These are phyloP conservation scores for Daldinia sp. DNA, from an alignment of 2,329 filamentous ascomycete species.

Conservation along the genomic window DNA sequence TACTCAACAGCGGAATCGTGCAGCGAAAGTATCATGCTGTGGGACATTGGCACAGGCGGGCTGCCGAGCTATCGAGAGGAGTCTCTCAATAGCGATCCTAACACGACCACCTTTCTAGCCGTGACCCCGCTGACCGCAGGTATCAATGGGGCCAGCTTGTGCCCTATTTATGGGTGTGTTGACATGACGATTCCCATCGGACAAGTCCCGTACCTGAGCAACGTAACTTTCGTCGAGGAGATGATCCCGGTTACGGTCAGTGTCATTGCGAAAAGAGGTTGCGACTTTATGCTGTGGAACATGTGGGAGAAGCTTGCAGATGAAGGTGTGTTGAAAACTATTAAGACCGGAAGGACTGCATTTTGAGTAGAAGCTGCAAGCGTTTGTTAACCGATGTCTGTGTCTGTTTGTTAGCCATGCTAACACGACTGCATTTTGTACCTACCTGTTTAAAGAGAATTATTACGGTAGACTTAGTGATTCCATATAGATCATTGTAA, in stretches of 20 bases:
- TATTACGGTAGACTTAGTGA: too few relatives aligned
- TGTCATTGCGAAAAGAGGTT: slow-evolving; percentile 57
- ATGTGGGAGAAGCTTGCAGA: slow-evolving; percentile 57
- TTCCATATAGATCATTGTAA: too few relatives aligned
- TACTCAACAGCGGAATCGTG: slow-evolving; percentile 54
- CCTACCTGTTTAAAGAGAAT: neutral
- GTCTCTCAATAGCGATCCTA: slow-evolving; percentile 50
- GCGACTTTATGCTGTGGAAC: slow-evolving; percentile 58
- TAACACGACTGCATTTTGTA: neutral
- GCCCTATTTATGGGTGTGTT: slow-evolving; percentile 54
- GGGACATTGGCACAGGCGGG: slow-evolving; percentile 58
- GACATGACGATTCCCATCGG: slow-evolving; percentile 59
- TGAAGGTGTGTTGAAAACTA: slow-evolving; percentile 53
- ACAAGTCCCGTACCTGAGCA: slow-evolving; percentile 56
- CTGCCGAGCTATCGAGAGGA: slow-evolving; percentile 55
- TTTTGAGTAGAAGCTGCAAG: slow-evolving; percentile 25
- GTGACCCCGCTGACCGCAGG: slow-evolving; percentile 49
- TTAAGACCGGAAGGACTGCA: slow-evolving; percentile 52
- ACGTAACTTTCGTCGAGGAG: slow-evolving; percentile 56
- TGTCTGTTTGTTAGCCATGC: neutral
- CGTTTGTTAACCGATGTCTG: neutral
- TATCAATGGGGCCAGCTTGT: slow-evolving; percentile 52
- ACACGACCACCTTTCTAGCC: slow-evolving; percentile 51
- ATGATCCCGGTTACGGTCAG: slow-evolving; percentile 58
- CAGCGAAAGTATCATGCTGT: slow-evolving; percentile 56